Conservation (phyloP, 345 rosid species). For the Camelina laxa region DNA sequence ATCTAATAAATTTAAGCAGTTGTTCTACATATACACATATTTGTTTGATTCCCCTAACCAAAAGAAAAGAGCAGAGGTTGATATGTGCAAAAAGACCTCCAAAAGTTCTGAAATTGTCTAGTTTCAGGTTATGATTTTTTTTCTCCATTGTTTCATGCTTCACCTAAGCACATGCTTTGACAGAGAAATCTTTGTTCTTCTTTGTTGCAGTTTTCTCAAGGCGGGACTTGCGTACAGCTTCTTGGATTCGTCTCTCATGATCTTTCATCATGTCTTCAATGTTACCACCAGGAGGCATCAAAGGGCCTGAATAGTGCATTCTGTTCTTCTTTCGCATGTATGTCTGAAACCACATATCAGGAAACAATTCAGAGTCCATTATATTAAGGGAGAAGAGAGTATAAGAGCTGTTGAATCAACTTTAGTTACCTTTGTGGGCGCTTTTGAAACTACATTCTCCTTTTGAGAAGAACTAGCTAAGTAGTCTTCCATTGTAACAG, state of each 20-base stretch:
- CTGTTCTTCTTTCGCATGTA: constrained; percentile 69
- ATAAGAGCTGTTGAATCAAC: constrained; percentile 5
- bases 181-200: constrained; percentile 43
- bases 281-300: constrained; percentile 90
- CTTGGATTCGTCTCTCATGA: constrained; percentile 92
- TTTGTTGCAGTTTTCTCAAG: constrained; percentile 60
- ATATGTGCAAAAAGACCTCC: constrained; percentile 32
- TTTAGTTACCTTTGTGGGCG: constrained; percentile 49
- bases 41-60: constrained; percentile 37
- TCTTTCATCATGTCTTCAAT: constrained; percentile 85
- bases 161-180: constrained; percentile 38
- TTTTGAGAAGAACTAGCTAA: constrained; percentile 44
- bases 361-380: constrained; percentile 8
- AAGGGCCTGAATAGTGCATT: constrained; percentile 86
- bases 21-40: constrained; percentile 37
- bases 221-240: constrained; percentile 84
- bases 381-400: constrained; percentile 4
- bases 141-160: constrained; percentile 23
- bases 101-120: constrained; percentile 14
- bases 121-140: neutral
- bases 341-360: constrained; percentile 52
- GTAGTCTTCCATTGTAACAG: constrained; percentile 40
- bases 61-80: constrained; percentile 39
- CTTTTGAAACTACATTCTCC: constrained; percentile 38
- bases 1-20: constrained; percentile 33